These are phyloP conservation scores for Candida peoriensis DNA, from an alignment of 805 yeast genomes.

Conservation along the genomic window DNA sequence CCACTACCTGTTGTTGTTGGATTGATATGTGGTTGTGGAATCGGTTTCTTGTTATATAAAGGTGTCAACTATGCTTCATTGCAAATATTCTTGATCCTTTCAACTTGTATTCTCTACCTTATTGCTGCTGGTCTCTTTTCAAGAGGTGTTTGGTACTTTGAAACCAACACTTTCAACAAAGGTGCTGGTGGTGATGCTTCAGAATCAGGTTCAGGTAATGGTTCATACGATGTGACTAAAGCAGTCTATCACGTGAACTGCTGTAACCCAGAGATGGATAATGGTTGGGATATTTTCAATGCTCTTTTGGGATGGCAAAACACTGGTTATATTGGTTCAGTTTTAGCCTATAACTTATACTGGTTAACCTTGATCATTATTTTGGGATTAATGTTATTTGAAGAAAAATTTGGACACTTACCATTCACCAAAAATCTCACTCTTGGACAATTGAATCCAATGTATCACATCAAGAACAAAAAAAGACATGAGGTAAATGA, in stretches of 20 bases:
- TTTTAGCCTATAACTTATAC: constrained; percentile 80
- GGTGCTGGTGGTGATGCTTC: constrained; percentile 92
- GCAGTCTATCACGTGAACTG: constrained; percentile 96
- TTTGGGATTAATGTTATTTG: constrained; percentile 62
- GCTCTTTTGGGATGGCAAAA: constrained; percentile 97
- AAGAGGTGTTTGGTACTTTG: constrained; percentile 89
- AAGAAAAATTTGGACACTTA: constrained; percentile 80
- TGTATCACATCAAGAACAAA: constrained; percentile 66
- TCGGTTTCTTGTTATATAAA: constrained; percentile 69
- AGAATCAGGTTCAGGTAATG: constrained; percentile 90
- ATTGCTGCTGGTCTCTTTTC: constrained; percentile 92
- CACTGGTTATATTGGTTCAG: constrained; percentile 91
- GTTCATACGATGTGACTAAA: constrained; percentile 77
- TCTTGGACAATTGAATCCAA: constrained; percentile 59
- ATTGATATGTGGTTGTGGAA: constrained; percentile 66
- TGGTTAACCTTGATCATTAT: constrained; percentile 67
- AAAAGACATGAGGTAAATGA: constrained; percentile 51
- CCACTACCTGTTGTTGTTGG: constrained; percentile 94
- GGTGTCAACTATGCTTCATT: constrained; percentile 79
- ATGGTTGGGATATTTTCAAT: constrained; percentile 97
- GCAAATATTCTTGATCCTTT: constrained; percentile 79
- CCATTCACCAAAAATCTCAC: constrained; percentile 54
- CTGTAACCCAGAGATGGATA: constrained; percentile 87
- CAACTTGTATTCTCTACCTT: constrained; percentile 85
- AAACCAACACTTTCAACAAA: constrained; percentile 56